Percentiles rank a stretch among this genome's conserved stretches.
These are phyloP conservation scores for Fusarium verticillioides DNA, from an alignment of 2,329 filamentous ascomycete genomes.

Conservation along the genomic window DNA sequence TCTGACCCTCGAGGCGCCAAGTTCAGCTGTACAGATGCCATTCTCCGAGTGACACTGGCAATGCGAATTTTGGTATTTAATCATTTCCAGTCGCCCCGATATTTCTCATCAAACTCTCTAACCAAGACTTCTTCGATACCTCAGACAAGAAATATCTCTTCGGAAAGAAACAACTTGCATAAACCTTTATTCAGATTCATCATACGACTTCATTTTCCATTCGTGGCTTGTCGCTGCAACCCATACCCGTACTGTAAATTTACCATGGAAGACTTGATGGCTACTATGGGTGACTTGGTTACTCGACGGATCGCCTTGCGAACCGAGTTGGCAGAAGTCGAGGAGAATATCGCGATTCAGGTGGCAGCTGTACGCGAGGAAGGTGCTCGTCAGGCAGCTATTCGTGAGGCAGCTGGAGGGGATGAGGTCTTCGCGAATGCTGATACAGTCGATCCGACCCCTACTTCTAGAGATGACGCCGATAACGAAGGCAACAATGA, in stretches of 20 bases:
- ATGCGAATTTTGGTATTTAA: neutral
- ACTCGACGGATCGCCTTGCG: neutral
- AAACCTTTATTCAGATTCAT: neutral
- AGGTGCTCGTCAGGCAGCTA: neutral
- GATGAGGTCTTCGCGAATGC: neutral
- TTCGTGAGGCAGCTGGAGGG: neutral
- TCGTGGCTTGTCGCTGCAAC: no score
- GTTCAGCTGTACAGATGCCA: neutral
- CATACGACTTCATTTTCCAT: no score
- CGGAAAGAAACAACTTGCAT: neutral
- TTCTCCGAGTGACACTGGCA: neutral
- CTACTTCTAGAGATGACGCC: neutral
- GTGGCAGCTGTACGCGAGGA: no score
- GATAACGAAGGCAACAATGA: neutral
- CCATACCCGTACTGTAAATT: no score
- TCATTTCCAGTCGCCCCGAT: neutral
- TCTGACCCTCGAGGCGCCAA: neutral
- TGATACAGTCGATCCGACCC: neutral
- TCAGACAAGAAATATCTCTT: neutral
- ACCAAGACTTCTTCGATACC: neutral
- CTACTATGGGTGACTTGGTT: neutral
- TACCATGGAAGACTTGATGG: neutral
- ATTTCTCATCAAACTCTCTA: neutral
- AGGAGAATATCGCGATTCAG: neutral
- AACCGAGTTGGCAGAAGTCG: neutral